A percentile compares a stretch with the other conserved stretches of the same genome.
Conservation (phyloP, 2,329 filamentous ascomycete genomes). For the Teratosphaeria epicoccoides region DNA sequence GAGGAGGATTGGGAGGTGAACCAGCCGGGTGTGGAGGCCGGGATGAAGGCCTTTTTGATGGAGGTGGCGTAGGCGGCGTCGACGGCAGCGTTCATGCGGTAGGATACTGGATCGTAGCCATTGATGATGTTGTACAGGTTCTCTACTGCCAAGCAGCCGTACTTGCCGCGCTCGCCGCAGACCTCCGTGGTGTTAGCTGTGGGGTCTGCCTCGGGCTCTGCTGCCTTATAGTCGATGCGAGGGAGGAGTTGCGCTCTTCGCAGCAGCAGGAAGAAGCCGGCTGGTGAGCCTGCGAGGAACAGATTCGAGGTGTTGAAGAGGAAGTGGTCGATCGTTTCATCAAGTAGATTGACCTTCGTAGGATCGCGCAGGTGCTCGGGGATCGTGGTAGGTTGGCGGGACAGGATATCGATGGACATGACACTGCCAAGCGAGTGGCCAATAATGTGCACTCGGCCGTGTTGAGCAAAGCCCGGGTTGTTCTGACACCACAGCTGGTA, state of each 20-base stretch:
- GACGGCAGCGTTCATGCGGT: conserved; percentile 81
- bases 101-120: conserved; percentile 71
- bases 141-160: conserved; percentile 86
- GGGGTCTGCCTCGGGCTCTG: conserved; percentile 37
- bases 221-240: conserved; percentile 50
- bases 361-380: conserved; percentile 35
- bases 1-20: conserved; percentile 26
- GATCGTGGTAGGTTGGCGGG: conserved; percentile 68
- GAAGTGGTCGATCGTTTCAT: conserved; percentile 45
- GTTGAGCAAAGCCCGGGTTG: conserved; percentile 68
- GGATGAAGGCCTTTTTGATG: conserved; percentile 68
- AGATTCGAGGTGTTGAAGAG: conserved; percentile 87
- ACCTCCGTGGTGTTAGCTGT: conserved; percentile 48
- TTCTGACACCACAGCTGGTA: conserved; percentile 91
- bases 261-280: conserved; percentile 83
- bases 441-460: conserved; percentile 80
- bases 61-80: conserved; percentile 68
- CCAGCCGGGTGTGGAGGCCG: conserved; percentile 51
- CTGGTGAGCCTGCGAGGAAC: conserved; percentile 82
- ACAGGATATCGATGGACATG: conserved; percentile 87
- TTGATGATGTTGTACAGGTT: conserved; percentile 93
- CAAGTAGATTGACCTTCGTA: conserved; percentile 14
- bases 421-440: conserved; percentile 89
- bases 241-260: conserved; percentile 65
- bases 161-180: conserved; percentile 66